A percentile compares a stretch with the other conserved stretches of the same genome.
Evolutionary conservation across 75 land plant genomes (phyloP).

Genomic region (Chamaecyparis obtusa): DNA sequence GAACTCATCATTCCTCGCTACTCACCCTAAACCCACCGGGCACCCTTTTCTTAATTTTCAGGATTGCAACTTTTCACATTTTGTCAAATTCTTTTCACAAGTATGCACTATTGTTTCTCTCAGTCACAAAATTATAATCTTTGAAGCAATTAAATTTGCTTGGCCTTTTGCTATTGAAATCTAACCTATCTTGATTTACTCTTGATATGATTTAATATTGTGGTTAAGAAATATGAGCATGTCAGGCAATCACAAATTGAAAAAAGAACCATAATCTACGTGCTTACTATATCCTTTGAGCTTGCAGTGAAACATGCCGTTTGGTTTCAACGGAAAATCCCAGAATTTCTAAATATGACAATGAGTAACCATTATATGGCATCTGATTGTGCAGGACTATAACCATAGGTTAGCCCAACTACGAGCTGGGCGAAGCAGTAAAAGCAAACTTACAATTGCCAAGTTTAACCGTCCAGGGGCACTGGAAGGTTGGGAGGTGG

Average conservation of each 20-base stretch:
- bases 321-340: not conserved
- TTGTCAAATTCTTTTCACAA: not conserved
- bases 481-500: constrained; percentile 76
- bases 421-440: constrained; percentile 95
- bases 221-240: not conserved
- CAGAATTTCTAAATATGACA: not conserved
- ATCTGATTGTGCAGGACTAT: constrained; percentile 65
- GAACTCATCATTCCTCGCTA: no score
- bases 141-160: not conserved
- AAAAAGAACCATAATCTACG: not conserved
- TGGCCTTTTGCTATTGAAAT: not conserved
- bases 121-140: not conserved
- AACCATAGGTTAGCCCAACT: constrained; percentile 85
- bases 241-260: not conserved
- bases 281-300: not conserved
- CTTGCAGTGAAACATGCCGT: not conserved
- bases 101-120: not conserved
- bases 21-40: not conserved
- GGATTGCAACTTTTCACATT: not conserved
- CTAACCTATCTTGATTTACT: not conserved
- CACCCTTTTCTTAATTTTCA: not conserved
- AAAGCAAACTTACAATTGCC: constrained; percentile 88
- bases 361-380: constrained; percentile 1
- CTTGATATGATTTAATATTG: not conserved
- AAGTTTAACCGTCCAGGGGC: constrained; percentile 71